Conservation (phyloP, 2,329 filamentous ascomycete genomes). For the Rhynchosporium graminicola region DNA sequence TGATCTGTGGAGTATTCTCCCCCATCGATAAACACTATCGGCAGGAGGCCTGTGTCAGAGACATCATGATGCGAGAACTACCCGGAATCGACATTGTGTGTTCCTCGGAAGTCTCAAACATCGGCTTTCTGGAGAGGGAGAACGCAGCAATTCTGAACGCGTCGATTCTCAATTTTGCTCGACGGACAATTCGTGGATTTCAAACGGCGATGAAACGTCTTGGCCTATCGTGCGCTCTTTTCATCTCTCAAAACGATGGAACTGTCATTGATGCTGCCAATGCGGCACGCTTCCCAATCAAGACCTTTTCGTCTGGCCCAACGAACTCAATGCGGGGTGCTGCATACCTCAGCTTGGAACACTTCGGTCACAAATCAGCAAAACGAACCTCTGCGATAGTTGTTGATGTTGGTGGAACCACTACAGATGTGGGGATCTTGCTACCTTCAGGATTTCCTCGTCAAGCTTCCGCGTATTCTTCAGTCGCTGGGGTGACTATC, state of each 20-base stretch:
- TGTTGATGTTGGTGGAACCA: conserved; percentile 60
- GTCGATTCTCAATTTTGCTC: conserved; percentile 56
- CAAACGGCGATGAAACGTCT: conserved; percentile 50
- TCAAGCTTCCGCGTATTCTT: neutral
- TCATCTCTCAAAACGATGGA: conserved; percentile 62
- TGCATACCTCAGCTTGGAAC: conserved; percentile 49
- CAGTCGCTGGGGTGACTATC: conserved; percentile 13
- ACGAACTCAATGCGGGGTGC: conserved; percentile 63
- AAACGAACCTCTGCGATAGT: conserved; percentile 41
- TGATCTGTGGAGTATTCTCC: conserved; percentile 7
- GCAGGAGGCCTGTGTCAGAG: conserved; percentile 7
- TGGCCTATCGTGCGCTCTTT: conserved; percentile 54
- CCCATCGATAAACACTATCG: conserved; percentile 7
- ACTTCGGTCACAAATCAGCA: neutral
- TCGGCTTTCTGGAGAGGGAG: conserved; percentile 42
- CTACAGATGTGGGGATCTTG: conserved; percentile 52
- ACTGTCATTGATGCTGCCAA: conserved; percentile 53
- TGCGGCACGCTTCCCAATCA: conserved; percentile 56
- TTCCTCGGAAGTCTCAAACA: conserved; percentile 7
- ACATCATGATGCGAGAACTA: neutral
- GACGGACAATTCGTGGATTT: conserved; percentile 56
- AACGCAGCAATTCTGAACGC: conserved; percentile 65
- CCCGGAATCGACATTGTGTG: conserved; percentile 8
- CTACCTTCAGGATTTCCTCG: conserved; percentile 17
- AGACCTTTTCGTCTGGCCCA: conserved; percentile 60